A percentile compares a stretch with the other conserved stretches of the same genome.
These are phyloP conservation scores for Tubosaeta sp. DNA, from an alignment of 768 basidiomycete genomes.

Conservation along the genomic window DNA sequence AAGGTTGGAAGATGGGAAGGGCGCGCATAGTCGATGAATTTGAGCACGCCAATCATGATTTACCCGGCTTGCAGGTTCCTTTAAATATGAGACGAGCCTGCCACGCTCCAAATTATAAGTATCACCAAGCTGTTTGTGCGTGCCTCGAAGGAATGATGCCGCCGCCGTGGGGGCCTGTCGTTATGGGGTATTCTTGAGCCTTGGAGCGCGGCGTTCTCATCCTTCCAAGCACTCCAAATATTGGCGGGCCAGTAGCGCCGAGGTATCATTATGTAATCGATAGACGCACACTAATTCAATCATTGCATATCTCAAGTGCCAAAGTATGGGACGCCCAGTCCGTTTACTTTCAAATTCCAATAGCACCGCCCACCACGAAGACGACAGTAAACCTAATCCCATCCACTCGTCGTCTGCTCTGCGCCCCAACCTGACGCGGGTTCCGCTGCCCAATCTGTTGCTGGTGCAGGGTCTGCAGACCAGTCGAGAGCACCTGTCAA, in stretches of 20 bases:
- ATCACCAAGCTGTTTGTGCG: no score
- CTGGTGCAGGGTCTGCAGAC: conserved; percentile 60
- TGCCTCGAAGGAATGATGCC: no score
- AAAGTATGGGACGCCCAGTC: conserved; percentile 19
- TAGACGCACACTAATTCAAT: no score
- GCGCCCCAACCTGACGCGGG: conserved; percentile 42
- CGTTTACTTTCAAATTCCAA: conserved; percentile 10
- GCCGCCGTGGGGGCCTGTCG: no score
- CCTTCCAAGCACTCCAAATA: no score
- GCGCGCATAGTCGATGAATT: not conserved
- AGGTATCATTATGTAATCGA: no score
- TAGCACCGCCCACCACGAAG: not conserved
- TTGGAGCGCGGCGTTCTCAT: no score
- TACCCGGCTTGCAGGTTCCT: not conserved
- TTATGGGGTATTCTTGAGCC: no score
- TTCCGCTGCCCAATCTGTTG: conserved; percentile 87
- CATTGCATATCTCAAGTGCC: not conserved
- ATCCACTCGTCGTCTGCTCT: conserved; percentile 25
- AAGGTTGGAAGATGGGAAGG: not conserved
- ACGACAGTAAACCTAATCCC: conserved; percentile 21
- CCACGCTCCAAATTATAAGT: not conserved
- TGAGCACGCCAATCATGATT: not conserved
- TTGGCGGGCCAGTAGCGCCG: no score
- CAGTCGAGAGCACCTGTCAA: conserved; percentile 72
- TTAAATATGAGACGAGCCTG: not conserved